Conservation (phyloP, 352 stramenopile species). For the Phytophthora tentaculata region DNA sequence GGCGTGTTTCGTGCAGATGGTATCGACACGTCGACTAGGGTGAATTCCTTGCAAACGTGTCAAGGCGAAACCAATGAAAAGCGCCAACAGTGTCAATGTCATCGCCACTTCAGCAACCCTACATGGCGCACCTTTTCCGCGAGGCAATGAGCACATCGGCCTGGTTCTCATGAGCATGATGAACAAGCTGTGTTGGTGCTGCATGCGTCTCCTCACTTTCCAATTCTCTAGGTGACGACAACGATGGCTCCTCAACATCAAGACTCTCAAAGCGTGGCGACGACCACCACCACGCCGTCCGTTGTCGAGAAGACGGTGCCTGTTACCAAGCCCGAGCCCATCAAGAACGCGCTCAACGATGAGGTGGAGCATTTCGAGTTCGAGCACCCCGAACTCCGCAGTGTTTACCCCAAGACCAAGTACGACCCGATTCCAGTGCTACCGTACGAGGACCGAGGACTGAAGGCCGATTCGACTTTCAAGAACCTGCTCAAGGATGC, state of each 20-base stretch:
- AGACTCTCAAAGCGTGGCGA: slow-evolving; percentile 8
- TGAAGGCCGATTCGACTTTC: slow-evolving; percentile 28
- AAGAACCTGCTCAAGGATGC: slow-evolving; percentile 25
- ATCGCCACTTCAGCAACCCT: slow-evolving; percentile 14
- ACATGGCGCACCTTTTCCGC: slow-evolving; percentile 19
- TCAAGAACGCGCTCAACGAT: slow-evolving; percentile 36
- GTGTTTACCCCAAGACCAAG: slow-evolving; percentile 21
- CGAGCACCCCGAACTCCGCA: slow-evolving; percentile 21
- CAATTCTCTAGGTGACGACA: slow-evolving; percentile 24
- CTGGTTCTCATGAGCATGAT: background rate
- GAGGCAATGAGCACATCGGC: background rate
- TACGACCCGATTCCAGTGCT: slow-evolving; percentile 21
- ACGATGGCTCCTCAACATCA: slow-evolving; percentile 38
- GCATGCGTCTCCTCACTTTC: slow-evolving; percentile 17
- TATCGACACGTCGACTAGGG: slow-evolving; percentile 7
- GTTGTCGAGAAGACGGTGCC: slow-evolving; percentile 3
- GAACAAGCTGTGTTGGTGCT: background rate
- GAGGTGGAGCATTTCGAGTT: slow-evolving; percentile 27
- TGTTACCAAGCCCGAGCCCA: slow-evolving; percentile 12
- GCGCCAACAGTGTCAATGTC: slow-evolving; percentile 17
- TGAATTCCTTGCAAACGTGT: slow-evolving; percentile 16
- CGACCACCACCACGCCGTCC: slow-evolving; percentile 3
- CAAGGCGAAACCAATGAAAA: slow-evolving; percentile 25
- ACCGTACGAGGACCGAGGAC: slow-evolving; percentile 22
- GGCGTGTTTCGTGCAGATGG: slow-evolving; percentile 3